phyloP scores from a whole-genome alignment of 2,329 filamentous ascomycete genomes.

The Cercospora sp. region DNA sequence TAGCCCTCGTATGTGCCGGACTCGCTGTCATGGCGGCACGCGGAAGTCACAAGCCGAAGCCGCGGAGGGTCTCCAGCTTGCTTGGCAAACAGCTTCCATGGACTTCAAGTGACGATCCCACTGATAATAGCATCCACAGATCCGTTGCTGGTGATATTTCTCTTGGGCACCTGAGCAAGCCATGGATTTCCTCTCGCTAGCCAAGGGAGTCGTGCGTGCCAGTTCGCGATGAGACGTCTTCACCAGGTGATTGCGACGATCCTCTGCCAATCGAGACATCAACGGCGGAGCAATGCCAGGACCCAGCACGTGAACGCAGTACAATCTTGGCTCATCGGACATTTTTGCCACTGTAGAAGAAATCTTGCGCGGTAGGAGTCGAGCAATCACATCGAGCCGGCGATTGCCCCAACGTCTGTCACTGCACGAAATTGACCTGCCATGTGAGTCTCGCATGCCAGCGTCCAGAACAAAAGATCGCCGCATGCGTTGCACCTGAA shows the following conservation, averaged over 20 bases:
- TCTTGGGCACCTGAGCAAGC: background rate
- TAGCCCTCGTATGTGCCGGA: background rate
- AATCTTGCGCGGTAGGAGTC: background rate
- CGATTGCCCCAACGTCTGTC: background rate
- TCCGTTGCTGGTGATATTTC: background rate
- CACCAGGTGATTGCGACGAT: background rate
- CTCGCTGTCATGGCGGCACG: background rate
- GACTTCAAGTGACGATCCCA: background rate
- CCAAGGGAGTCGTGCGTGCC: background rate
- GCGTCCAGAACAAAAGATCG: background rate
- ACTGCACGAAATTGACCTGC: background rate
- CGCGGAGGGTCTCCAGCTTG: background rate
- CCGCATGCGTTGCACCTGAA: background rate
- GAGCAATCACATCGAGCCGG: background rate
- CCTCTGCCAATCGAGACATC: background rate
- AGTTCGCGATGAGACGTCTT: background rate
- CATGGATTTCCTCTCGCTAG: background rate
- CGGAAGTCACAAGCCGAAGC: background rate
- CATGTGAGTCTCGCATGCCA: background rate
- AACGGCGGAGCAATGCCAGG: background rate
- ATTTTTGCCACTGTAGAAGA: background rate
- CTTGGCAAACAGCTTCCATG: background rate
- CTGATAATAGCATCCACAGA: background rate
- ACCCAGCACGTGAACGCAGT: background rate
- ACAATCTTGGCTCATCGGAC: background rate